Evolutionary conservation across 148 eudicot genomes (phyloP), one percentile per base, ranked within the genome.

Genomic region (Silene uniflora): DNA sequence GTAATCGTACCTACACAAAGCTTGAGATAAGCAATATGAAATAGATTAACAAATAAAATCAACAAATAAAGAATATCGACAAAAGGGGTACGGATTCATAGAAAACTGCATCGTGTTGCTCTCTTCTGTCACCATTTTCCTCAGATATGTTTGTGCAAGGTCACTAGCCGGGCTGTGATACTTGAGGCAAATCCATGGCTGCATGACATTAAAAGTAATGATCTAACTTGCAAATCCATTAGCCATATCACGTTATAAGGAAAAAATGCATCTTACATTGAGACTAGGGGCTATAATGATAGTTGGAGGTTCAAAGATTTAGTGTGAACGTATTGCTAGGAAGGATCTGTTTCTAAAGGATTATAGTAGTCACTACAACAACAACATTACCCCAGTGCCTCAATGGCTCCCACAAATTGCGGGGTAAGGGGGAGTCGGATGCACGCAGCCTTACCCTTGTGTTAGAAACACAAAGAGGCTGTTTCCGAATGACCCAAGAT

Each of bases 131-230:
- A 80, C 77, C 93, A 92, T 88, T 68, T 85, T 92, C 75, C 73
- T 80, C 27, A 89, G 65, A 84, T 79, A 89, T 81, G 73, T 76
- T 70, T 79, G 73, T 67, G 97, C 82, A 44, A 81, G 67, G 19
- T 79, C 82, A 83, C 88, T 88, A 29, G 75, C 71, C 44, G 88
- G 78, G 69, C 86, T 81, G 85, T 87, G 89, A 81, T 88, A 92
- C 73, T 81, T 87, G 77, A 95, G 90, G 27, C 88, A 80, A 68
- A 92, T 39, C 98, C 98, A 93, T 22, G 69, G 44, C 93, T 91
- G 84, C 67, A 39, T 72, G 60, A 35, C 67, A 79, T 67, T 24
- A 74, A 6, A 24, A 32, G 73, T 27, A 72, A 66, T 29, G 47
- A 66, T 24, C 17, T 39, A 42, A 23, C n/a, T 24, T 60, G n/a